These are phyloP conservation scores for Agaricales sp. DNA, from an alignment of 1,284 basidiomycete species.

Conservation along the genomic window DNA sequence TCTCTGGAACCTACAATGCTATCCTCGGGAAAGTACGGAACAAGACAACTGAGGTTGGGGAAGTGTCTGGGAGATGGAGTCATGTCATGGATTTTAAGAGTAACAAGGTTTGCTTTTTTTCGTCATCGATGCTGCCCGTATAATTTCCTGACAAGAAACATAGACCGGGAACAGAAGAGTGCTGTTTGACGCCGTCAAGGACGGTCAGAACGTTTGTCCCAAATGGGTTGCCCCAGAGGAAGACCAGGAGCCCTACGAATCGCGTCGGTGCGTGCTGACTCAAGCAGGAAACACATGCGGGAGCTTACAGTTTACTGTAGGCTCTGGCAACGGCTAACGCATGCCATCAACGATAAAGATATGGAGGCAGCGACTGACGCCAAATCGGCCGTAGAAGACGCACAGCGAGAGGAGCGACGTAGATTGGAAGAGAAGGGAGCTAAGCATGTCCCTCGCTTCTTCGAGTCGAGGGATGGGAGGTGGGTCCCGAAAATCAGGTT, in stretches of 20 bases:
- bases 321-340: conserved; percentile 81
- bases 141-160: conserved; percentile 5
- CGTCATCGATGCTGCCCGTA: background rate
- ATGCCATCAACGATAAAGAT: conserved; percentile 80
- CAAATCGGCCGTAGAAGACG: conserved; percentile 88
- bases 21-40: conserved; percentile 75
- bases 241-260: conserved; percentile 89
- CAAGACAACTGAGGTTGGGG: conserved; percentile 65
- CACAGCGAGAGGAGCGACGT: conserved; percentile 77
- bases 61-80: conserved; percentile 89
- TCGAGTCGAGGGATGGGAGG: conserved; percentile 64
- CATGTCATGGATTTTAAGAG: conserved; percentile 84
- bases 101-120: conserved; percentile 42
- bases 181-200: conserved; percentile 77
- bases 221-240: conserved; percentile 81
- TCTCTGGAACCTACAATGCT: conserved; percentile 93
- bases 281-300: background rate
- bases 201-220: conserved; percentile 63
- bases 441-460: conserved; percentile 68
- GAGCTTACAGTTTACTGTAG: conserved; percentile 17
- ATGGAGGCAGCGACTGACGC: conserved; percentile 91
- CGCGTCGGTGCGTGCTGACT: conserved; percentile 47
- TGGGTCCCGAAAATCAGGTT: conserved; percentile 79
- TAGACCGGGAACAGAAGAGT: conserved; percentile 64
- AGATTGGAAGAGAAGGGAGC: conserved; percentile 69